phyloP scores from a whole-genome alignment of 1,284 basidiomycete species.

The Heliocybe sulcata region DNA sequence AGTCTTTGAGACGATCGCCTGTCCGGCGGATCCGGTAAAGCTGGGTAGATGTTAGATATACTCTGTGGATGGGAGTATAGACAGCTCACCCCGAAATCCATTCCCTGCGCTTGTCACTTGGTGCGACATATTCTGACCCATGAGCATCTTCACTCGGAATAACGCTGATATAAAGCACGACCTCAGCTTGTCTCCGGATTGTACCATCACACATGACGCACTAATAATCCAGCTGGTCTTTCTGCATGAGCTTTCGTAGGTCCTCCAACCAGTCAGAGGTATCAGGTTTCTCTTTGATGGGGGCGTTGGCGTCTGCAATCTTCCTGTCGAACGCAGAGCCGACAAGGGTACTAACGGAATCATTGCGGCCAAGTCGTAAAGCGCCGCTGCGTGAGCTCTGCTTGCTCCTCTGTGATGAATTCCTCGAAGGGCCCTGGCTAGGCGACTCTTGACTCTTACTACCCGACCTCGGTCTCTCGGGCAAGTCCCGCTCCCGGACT shows the following conservation, averaged over 20 bases:
- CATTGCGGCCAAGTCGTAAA: slow-evolving; percentile 39
- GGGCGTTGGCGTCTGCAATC: slow-evolving; percentile 49
- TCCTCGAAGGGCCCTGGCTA: not conserved
- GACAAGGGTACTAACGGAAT: slow-evolving; percentile 64
- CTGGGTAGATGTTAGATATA: slow-evolving; percentile 28
- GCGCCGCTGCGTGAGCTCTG: slow-evolving; percentile 6
- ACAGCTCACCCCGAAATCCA: slow-evolving; percentile 73
- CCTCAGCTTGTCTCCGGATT: slow-evolving; percentile 8
- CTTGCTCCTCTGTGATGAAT: not conserved
- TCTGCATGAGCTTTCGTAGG: slow-evolving; percentile 63
- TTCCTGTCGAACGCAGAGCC: slow-evolving; percentile 66
- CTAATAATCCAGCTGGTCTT: slow-evolving; percentile 82
- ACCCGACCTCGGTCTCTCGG: slow-evolving; percentile 8
- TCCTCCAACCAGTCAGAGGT: slow-evolving; percentile 58
- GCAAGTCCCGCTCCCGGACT: slow-evolving; percentile 19
- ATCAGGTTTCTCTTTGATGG: slow-evolving; percentile 41
- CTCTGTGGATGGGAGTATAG: slow-evolving; percentile 5
- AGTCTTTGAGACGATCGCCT: slow-evolving; percentile 66
- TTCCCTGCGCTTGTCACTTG: slow-evolving; percentile 74
- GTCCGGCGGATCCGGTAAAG: slow-evolving; percentile 83
- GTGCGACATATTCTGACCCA: slow-evolving; percentile 81
- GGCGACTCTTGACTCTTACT: not conserved
- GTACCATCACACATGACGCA: slow-evolving; percentile 32
- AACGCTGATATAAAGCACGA: slow-evolving; percentile 30
- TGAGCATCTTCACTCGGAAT: slow-evolving; percentile 87